These are phyloP conservation scores for Yarrowia divulgata DNA, from an alignment of 805 yeast species.

Conservation along the genomic window DNA sequence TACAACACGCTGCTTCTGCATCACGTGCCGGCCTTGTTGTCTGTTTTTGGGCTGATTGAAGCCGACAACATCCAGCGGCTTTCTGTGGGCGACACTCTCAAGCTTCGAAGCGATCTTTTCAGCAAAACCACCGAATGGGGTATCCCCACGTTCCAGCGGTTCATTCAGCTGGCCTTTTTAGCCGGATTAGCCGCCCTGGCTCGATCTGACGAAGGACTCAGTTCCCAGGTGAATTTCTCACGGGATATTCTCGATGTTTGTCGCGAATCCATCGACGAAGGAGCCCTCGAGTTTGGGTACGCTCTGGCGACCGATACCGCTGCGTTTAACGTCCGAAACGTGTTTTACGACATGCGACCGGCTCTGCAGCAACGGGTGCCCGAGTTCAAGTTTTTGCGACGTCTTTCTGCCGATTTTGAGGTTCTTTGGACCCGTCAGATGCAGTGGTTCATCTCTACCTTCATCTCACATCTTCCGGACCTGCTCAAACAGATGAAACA, in stretches of 20 bases:
- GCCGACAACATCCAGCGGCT: conserved; percentile 26
- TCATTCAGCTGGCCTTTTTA: conserved; percentile 44
- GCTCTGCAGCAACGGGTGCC: conserved; percentile 49
- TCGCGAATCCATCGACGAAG: conserved; percentile 48
- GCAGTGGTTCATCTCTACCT: conserved; percentile 46
- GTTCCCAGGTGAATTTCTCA: conserved; percentile 42
- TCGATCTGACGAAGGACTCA: conserved; percentile 40
- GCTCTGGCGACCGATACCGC: conserved; percentile 49
- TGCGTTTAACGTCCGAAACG: conserved; percentile 36
- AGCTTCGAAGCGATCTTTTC: conserved; percentile 32
- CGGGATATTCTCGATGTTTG: conserved; percentile 46
- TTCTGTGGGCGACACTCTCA: conserved; percentile 19
- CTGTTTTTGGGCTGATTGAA: conserved; percentile 30
- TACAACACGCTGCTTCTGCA: conserved; percentile 72
- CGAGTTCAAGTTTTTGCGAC: conserved; percentile 20
- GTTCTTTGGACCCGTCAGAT: conserved; percentile 43
- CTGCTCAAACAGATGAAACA: conserved; percentile 52
- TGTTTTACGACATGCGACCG: conserved; percentile 45
- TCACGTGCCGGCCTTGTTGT: conserved; percentile 48
- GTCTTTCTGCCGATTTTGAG: conserved; percentile 37
- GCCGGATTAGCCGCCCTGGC: conserved; percentile 43
- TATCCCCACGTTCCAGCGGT: conserved; percentile 46
- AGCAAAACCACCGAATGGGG: conserved; percentile 44
- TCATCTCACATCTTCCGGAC: conserved; percentile 52
- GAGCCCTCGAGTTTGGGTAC: conserved; percentile 53